Conservation (phyloP, 1,284 basidiomycete species). For the Sanguinoderma infundibulare region DNA sequence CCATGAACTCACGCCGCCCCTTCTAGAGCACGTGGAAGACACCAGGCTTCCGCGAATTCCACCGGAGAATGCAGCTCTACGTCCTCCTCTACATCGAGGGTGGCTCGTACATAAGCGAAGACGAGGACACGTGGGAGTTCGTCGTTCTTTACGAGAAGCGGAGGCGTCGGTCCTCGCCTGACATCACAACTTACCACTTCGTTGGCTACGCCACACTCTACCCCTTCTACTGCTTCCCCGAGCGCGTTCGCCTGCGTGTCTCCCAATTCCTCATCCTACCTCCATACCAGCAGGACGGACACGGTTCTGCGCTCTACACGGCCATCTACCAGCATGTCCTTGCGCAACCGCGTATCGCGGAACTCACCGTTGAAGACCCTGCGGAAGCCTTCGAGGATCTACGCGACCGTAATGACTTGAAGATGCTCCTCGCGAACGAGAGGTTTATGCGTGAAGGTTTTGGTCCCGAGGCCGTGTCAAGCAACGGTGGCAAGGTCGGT, state of each 20-base stretch:
- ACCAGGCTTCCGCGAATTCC: constrained; percentile 91
- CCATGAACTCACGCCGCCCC: constrained; percentile 6
- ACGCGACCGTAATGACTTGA: constrained; percentile 90
- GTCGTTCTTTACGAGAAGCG: constrained; percentile 86
- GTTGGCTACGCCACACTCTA: constrained; percentile 91
- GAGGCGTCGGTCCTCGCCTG: constrained; percentile 55
- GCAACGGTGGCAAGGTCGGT: constrained; percentile 54
- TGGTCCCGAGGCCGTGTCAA: constrained; percentile 42
- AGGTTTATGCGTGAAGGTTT: constrained; percentile 73
- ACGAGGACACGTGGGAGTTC: constrained; percentile 91
- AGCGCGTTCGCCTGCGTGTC: constrained; percentile 82
- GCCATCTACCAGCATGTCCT: constrained; percentile 85
- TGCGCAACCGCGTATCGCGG: constrained; percentile 70
- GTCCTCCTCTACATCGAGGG: constrained; percentile 95
- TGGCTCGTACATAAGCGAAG: constrained; percentile 91
- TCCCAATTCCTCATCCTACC: constrained; percentile 96
- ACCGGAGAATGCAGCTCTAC: constrained; percentile 94
- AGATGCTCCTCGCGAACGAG: constrained; percentile 72
- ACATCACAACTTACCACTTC: constrained; percentile 81
- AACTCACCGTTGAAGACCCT: constrained; percentile 96
- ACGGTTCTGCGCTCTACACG: constrained; percentile 90
- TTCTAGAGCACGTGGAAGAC: constrained; percentile 79
- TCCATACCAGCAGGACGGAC: constrained; percentile 89
- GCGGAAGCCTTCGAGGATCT: constrained; percentile 96
- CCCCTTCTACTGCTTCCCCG: constrained; percentile 93